Conservation (phyloP, 441 rosid species). For the Manihot esculenta region DNA sequence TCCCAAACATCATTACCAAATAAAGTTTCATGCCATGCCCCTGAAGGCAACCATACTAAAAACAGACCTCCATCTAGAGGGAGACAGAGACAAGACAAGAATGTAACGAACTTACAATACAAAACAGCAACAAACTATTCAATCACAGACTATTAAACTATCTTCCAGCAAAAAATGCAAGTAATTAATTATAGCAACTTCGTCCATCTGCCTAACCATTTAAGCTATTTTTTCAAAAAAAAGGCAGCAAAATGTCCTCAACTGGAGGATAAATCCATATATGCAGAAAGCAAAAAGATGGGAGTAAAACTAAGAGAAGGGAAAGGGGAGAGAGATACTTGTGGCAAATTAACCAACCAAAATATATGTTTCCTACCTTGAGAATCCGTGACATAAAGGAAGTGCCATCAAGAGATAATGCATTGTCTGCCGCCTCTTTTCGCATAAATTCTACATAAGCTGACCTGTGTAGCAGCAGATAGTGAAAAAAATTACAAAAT, state of each 20-base stretch:
- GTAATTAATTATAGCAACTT: not conserved
- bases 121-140: not conserved
- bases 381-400: conserved; percentile 92
- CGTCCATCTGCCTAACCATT: conserved; percentile 1
- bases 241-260: not conserved
- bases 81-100: too few relatives aligned
- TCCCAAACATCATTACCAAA: not conserved
- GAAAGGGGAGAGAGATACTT: too few relatives aligned
- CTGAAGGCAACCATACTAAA: not conserved
- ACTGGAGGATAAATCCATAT: not conserved
- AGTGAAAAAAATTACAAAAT: not conserved
- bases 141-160: not conserved
- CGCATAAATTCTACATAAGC: conserved; percentile 76
- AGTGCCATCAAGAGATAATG: conserved; percentile 79
- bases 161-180: conserved; percentile 8
- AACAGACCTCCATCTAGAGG: too few relatives aligned
- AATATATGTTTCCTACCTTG: conserved; percentile 49
- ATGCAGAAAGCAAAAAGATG: not conserved
- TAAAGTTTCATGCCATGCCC: not conserved
- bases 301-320: not conserved
- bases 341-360: conserved; percentile 6
- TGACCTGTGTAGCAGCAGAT: conserved; percentile 47
- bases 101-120: not conserved
- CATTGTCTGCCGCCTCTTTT: conserved; percentile 88
- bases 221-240: not conserved